A percentile compares a stretch with the other conserved stretches of the same genome.
These are phyloP conservation scores for Domatiomyces catenatus DNA, from an alignment of 2,329 filamentous ascomycete species.

Conservation along the genomic window DNA sequence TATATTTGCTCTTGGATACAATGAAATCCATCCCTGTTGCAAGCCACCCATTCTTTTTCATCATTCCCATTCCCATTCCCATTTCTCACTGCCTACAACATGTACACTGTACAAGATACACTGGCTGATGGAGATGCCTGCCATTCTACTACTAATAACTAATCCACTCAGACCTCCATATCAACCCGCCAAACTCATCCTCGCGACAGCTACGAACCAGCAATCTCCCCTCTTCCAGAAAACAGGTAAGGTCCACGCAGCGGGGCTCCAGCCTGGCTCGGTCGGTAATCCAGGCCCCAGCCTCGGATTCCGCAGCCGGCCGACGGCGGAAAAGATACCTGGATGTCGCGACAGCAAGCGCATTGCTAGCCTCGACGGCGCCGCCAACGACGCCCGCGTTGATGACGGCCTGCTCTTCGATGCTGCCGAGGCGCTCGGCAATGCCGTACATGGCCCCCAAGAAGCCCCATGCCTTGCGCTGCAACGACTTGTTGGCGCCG, in stretches of 20 bases:
- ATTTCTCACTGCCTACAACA: too few relatives aligned
- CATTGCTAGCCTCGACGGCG: neutral
- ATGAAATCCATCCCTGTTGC: too few relatives aligned
- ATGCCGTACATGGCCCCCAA: slow-evolving; percentile 14
- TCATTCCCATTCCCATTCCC: too few relatives aligned
- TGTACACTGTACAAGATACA: too few relatives aligned
- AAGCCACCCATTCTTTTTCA: too few relatives aligned
- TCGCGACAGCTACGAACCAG: slow-evolving; percentile 14
- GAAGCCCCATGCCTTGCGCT: slow-evolving; percentile 8
- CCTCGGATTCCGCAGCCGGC: too few relatives aligned
- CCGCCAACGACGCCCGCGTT: neutral
- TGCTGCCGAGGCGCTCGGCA: slow-evolving; percentile 12
- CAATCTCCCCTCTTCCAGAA: slow-evolving; percentile 12
- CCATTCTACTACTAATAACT: too few relatives aligned
- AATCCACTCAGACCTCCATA: slow-evolving; percentile 17
- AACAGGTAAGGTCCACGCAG: slow-evolving; percentile 16
- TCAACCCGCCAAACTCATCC: slow-evolving; percentile 10
- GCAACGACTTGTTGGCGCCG: slow-evolving; percentile 4
- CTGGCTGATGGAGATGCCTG: too few relatives aligned
- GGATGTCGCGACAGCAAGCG: neutral
- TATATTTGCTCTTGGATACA: too few relatives aligned
- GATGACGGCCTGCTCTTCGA: slow-evolving; percentile 16
- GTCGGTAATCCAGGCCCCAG: slow-evolving; percentile 7
- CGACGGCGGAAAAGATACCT: too few relatives aligned
- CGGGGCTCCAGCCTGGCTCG: slow-evolving; percentile 9